Percentiles rank a stretch among this genome's conserved stretches.
Evolutionary conservation across 2,329 filamentous ascomycete species (phyloP).

Genomic region (Pestalotiopsis sp.): DNA sequence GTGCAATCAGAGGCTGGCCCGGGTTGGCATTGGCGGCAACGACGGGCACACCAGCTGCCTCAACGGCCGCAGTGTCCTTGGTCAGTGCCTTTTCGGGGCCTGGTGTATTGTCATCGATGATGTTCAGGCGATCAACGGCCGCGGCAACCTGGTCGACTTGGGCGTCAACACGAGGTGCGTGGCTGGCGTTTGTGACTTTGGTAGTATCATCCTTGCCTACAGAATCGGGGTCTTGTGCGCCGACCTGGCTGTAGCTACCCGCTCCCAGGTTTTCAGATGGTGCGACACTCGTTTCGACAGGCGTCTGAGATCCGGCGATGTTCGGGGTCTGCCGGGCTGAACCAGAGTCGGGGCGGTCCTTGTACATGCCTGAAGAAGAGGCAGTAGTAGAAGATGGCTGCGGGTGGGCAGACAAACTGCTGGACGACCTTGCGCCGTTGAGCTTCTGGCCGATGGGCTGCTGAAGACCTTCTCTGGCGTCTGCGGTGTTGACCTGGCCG

Average conservation of each 20-base stretch:
- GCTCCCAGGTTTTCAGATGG: conserved; percentile 25
- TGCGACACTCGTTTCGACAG: conserved; percentile 21
- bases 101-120: conserved; percentile 22
- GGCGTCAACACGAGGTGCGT: background rate
- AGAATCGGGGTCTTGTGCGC: conserved; percentile 19
- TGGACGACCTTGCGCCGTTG: conserved; percentile 19
- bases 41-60: conserved; percentile 25
- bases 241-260: conserved; percentile 31
- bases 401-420: conserved; percentile 12
- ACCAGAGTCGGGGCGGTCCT: background rate
- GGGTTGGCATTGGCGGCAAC: conserved; percentile 26
- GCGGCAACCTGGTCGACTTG: conserved; percentile 20
- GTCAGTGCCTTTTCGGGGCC: conserved; percentile 16
- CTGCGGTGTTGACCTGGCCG: conserved; percentile 20
- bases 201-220: conserved; percentile 12
- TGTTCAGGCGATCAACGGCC: conserved; percentile 23
- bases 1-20: conserved; percentile 8
- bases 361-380: background rate
- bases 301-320: conserved; percentile 10
- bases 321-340: conserved; percentile 11
- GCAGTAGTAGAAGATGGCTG: conserved; percentile 15
- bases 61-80: conserved; percentile 21
- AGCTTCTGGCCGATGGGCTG: conserved; percentile 21
- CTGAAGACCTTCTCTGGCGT: conserved; percentile 24
- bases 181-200: conserved; percentile 14